A percentile compares a stretch with the other conserved stretches of the same genome.
Conservation (phyloP, 768 basidiomycete species). For the Russula emetica region DNA sequence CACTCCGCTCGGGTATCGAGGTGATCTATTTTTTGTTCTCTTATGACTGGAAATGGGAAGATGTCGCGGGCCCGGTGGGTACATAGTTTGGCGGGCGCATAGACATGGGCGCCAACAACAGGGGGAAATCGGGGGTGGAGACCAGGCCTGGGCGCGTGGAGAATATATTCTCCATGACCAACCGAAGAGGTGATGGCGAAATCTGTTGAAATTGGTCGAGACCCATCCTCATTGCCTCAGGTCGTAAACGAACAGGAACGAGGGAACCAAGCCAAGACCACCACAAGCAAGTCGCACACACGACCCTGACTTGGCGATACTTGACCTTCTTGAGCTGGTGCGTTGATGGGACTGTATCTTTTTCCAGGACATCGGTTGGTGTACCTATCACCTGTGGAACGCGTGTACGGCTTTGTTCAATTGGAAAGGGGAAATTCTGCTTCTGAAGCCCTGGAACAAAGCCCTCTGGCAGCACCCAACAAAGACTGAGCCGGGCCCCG, state of each 20-base stretch:
- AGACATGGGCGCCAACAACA: not conserved
- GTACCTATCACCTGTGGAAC: not conserved
- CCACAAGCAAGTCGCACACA: not conserved
- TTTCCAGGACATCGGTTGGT: not conserved
- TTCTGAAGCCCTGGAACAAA: not conserved
- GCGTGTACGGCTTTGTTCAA: not conserved
- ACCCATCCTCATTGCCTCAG: not conserved
- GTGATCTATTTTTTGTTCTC: not conserved
- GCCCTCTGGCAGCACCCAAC: not conserved
- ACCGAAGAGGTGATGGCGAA: not conserved
- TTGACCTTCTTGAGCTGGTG: not conserved
- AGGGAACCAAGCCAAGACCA: not conserved
- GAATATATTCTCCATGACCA: too few relatives aligned
- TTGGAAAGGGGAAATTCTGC: not conserved
- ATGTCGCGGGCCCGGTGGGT: not conserved
- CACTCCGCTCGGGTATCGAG: not conserved
- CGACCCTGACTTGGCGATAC: not conserved
- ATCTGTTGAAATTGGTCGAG: not conserved
- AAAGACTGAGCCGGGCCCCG: not conserved
- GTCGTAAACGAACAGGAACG: not conserved
- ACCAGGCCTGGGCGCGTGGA: too few relatives aligned
- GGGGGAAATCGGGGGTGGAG: not conserved
- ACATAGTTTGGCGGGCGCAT: not conserved
- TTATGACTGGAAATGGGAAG: not conserved
- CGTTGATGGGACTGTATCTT: not conserved